Percentiles rank a stretch among this genome's conserved stretches.
Evolutionary conservation across 495 filamentous ascomycete genomes (phyloP).

Genomic region (Entonaema liquescens): DNA sequence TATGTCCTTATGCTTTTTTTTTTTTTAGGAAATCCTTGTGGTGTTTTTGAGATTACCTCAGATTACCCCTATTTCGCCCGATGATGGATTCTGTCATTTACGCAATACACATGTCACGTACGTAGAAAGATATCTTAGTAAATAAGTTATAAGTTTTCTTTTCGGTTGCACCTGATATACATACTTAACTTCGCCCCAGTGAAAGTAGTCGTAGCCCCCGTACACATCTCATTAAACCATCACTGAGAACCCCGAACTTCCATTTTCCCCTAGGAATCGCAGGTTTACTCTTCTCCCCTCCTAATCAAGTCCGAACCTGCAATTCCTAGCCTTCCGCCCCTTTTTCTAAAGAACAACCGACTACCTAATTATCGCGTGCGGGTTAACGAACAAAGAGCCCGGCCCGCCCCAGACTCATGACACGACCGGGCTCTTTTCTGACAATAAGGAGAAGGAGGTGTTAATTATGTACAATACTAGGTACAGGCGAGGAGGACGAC

Average conservation of each 20-base stretch:
- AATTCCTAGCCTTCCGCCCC: not conserved
- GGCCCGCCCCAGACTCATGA: not conserved
- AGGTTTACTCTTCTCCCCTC: not conserved
- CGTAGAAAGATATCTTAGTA: not conserved
- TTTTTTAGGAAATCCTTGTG: too few species aligned
- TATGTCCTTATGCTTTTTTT: not conserved
- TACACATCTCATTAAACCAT: conserved; percentile 4
- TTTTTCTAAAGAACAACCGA: not conserved
- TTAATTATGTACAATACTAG: conserved; percentile 41
- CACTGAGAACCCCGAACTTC: not conserved
- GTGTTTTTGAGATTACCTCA: too few species aligned
- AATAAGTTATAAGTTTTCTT: not conserved
- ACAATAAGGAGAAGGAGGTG: conserved; percentile 31
- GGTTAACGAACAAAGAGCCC: not conserved
- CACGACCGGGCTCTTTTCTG: not conserved
- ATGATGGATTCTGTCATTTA: not conserved
- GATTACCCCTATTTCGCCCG: not conserved
- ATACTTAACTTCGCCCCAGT: not conserved
- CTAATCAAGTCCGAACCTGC: not conserved
- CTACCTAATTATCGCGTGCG: not conserved
- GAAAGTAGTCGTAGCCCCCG: not conserved
- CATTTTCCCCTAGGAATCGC: not conserved
- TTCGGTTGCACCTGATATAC: not conserved
- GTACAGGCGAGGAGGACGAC: conserved; percentile 31
- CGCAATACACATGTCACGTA: not conserved